Evolutionary conservation across 2,329 filamentous ascomycete species (phyloP), one percentile per base, ranked within the genome.

Genomic region (Colletotrichum sp.): DNA sequence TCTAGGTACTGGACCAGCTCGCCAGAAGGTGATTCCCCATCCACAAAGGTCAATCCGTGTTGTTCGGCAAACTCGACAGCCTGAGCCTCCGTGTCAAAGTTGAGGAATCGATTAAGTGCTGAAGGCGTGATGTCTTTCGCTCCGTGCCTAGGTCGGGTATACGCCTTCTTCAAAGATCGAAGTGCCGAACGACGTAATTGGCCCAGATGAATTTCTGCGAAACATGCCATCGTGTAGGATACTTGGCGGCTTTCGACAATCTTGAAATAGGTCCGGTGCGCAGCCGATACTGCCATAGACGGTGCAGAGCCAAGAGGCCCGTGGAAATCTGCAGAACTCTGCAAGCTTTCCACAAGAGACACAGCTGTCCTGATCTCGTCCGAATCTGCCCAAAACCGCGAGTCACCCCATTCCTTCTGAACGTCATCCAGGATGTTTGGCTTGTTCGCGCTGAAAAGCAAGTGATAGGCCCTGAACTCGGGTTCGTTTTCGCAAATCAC

Each of bases 161-260:
- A 90, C 2, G 89, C 87, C 70, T 85, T 87, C 66, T 89, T 87
- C 26, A 93, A 83, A 18, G 89, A 88, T 69, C 87, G 87, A 21
- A 94, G 81, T 18, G 92, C 89, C 14, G 88, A 87, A 69, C 90
- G 90, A 55, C 92, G 90, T 36, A 93, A 84, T 43, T 88, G 86
- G 55, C 90, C 89, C 73, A 94, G 93, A 79, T 93, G 91, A n/a
- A 92, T 90, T 79, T 94, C 92, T 8, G 92, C 92, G 75, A 94
- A 90, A 78, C 92, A 94, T 16, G 92, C 92, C 91, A 94, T 93
- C 2, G 91, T 93, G 79, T 94, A 94, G 1, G 92, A 93, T 4
- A 93, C 89, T 18, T 85, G 83, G 0, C 86, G 84, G 55, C 89
- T 87, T 77, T 90, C 86, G 32, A 94, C 85, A 63, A 94, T 91